Evolutionary conservation across 2,329 filamentous ascomycete genomes (phyloP).

Genomic region (Ceratocystis colombiana): DNA sequence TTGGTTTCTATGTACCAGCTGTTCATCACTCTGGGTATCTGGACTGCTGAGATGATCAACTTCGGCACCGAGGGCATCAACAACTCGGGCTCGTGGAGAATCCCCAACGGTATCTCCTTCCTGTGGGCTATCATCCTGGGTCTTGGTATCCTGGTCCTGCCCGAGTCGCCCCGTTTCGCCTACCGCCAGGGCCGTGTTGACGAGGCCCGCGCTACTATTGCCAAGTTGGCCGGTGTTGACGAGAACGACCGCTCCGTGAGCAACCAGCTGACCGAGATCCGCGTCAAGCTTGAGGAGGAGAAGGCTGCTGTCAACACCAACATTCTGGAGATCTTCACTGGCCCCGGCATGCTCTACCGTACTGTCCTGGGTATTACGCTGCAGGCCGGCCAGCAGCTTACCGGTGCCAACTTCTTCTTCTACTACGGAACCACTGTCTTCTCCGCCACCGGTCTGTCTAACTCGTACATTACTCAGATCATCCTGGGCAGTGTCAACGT

Average conservation of each 20-base stretch:
- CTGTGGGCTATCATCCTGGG: slow-evolving; percentile 46
- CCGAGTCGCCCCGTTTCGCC: slow-evolving; percentile 46
- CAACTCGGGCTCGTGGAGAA: slow-evolving; percentile 49
- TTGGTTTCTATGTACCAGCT: slow-evolving; percentile 58
- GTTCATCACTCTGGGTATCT: slow-evolving; percentile 60
- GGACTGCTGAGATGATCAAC: slow-evolving; percentile 48
- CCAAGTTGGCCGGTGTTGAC: slow-evolving; percentile 38
- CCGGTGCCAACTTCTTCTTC: slow-evolving; percentile 59
- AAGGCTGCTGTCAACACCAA: slow-evolving; percentile 39
- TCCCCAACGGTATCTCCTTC: slow-evolving; percentile 49
- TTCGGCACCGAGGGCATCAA: slow-evolving; percentile 45
- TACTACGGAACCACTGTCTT: slow-evolving; percentile 60
- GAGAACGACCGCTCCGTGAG: slow-evolving; percentile 36
- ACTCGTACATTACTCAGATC: slow-evolving; percentile 58
- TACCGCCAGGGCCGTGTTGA: slow-evolving; percentile 40
- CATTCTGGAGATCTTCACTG: slow-evolving; percentile 55
- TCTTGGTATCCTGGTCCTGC: slow-evolving; percentile 42
- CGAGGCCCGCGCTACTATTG: slow-evolving; percentile 42
- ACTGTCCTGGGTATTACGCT: slow-evolving; percentile 52
- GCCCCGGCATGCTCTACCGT: slow-evolving; percentile 55
- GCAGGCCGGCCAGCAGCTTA: slow-evolving; percentile 58
- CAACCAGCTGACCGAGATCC: slow-evolving; percentile 44
- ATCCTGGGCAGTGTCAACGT: slow-evolving; percentile 60
- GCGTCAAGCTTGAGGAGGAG: slow-evolving; percentile 42
- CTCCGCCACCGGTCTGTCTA: slow-evolving; percentile 50